Percentiles rank a stretch among this genome's conserved stretches.
These are phyloP conservation scores for Tillandsia fasciculata DNA, from an alignment of 176 grass and related monocot genomes.

Conservation along the genomic window DNA sequence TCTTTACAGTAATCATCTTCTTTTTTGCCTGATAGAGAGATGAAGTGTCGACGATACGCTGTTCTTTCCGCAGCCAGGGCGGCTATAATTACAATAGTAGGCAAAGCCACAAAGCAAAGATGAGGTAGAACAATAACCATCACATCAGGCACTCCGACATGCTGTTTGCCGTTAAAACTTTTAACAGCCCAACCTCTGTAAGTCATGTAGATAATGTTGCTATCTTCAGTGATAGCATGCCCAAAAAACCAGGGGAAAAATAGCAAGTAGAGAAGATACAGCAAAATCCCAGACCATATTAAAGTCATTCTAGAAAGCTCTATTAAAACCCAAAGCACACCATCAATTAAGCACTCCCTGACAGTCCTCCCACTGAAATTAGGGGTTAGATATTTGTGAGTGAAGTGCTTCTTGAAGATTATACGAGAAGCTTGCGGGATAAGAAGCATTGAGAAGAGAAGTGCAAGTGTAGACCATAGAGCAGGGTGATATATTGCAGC, in stretches of 20 bases:
- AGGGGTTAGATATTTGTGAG: conserved; percentile 28
- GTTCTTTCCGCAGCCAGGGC: conserved; percentile 63
- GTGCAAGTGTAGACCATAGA: conserved; percentile 38
- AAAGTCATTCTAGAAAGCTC: conserved; percentile 50
- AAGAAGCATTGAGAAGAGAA: conserved; percentile 57
- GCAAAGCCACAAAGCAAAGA: conserved; percentile 68
- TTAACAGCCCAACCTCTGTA: conserved; percentile 60
- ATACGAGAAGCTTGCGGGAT: conserved; percentile 36
- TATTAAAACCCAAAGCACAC: conserved; percentile 43
- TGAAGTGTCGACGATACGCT: conserved; percentile 48
- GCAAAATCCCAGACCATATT: conserved; percentile 53
- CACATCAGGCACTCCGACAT: conserved; percentile 67
- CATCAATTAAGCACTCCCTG: conserved; percentile 34
- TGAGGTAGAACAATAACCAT: conserved; percentile 91
- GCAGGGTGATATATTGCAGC: conserved; percentile 55
- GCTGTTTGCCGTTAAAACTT: conserved; percentile 9
- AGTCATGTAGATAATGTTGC: conserved; percentile 55
- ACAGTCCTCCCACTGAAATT: conserved; percentile 29
- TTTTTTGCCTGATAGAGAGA: conserved; percentile 82
- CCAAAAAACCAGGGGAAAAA: conserved; percentile 82
- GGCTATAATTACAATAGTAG: conserved; percentile 54
- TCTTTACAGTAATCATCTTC: conserved; percentile 66
- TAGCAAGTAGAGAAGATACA: conserved; percentile 66
- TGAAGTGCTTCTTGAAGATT: conserved; percentile 42
- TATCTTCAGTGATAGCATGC: conserved; percentile 55